Base-by-base conservation (phyloP, 1,284 basidiomycete species). In the Sporisorium sorghi region DNA sequence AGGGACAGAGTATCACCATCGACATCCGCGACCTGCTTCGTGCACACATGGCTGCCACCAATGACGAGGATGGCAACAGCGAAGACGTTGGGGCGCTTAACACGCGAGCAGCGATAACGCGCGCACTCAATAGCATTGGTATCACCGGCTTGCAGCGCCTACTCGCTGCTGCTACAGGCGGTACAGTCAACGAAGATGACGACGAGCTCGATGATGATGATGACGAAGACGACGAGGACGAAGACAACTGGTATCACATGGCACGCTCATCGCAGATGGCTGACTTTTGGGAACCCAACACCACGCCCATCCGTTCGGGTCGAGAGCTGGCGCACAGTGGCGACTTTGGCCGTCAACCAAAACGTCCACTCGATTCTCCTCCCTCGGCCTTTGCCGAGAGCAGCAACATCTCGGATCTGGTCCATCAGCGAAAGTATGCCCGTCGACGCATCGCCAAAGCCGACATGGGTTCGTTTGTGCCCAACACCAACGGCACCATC, bases 401-500 rank as follows among this genome's bases (percentile, higher is more conserved):
- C 21, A 40, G 39, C 43, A 76, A 75, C 39, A 46, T 79, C 9
- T 44, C 67, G 15, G 61, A 66, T n/a, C 66, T 70, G 12, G 54
- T 80, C 32, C 39, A 60, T 15, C 53, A 62, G 15, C 74, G 73
- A 51, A 76, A 79, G 37, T 65, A 68, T 33, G 64, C 68, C 28
- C 53, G 60, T 78, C 80, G 52, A 85, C 87, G 51, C 86, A 65
- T 85, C 2, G 86, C 85, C 66, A 88, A 87, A 77, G 40, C 63
- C 12, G 40, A 70, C 33, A 49, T 82, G 21, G 84, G 86, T 3
- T 44, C 51, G 14, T 86, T 92, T 23, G 86, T 97, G 11, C 96
- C 95, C 0, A 97, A 97, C 80, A 89, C 91, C 4, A 88, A 89
- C 71, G 96, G 96, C 4, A 92, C 92, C 1, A 89, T 93, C 12